phyloP scores from a whole-genome alignment of 2,329 filamentous ascomycete genomes.

The Talaromyces albobiverticillius region DNA sequence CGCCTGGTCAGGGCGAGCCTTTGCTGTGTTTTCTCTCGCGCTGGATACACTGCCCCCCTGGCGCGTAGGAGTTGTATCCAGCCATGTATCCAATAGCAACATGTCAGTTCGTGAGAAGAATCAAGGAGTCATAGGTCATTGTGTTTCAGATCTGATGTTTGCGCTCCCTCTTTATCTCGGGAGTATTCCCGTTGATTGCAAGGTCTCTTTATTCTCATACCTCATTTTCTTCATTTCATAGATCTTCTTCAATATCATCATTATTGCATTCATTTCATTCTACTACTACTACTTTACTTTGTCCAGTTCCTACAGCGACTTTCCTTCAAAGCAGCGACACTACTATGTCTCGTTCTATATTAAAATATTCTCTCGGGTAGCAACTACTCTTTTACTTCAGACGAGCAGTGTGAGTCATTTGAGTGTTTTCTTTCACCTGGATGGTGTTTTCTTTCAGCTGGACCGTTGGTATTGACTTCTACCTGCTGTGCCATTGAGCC shows the following conservation, averaged over 20 bases:
- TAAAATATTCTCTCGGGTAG: slow-evolving; percentile 13
- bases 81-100: slow-evolving; percentile 9
- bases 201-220: background rate
- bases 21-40: background rate
- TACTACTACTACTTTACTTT: background rate
- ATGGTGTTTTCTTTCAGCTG: background rate
- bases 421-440: background rate
- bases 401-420: slow-evolving; percentile 16
- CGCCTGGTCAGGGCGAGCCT: slow-evolving; percentile 3
- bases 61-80: slow-evolving; percentile 1
- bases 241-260: background rate
- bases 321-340: too few relatives aligned
- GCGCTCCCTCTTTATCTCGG: background rate
- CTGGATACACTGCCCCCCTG: slow-evolving; percentile 2
- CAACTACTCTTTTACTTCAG: slow-evolving; percentile 8
- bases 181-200: too few relatives aligned
- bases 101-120: background rate
- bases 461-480: background rate
- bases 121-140: background rate
- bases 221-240: background rate
- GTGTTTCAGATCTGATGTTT: background rate
- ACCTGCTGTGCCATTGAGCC: slow-evolving; percentile 18
- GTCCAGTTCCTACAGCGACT: too few relatives aligned
- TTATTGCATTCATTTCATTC: too few relatives aligned
- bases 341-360: slow-evolving; percentile 16